Percentiles rank a stretch among this genome's conserved stretches.
These are phyloP conservation scores for Melaleuca alternifolia DNA, from an alignment of 345 rosid genomes.

Conservation along the genomic window DNA sequence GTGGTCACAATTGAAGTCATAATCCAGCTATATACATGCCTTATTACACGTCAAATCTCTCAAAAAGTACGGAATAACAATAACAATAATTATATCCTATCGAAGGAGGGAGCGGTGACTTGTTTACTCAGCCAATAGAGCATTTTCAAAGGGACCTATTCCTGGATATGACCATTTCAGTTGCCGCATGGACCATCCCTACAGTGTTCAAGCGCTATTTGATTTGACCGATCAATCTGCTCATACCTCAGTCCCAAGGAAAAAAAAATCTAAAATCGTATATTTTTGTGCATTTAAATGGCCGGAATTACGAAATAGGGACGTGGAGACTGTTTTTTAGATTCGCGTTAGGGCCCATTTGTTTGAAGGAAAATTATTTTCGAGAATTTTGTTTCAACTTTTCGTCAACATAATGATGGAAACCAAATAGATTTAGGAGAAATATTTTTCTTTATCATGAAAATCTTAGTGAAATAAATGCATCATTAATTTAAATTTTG, in stretches of 20 bases:
- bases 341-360: background rate
- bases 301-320: background rate
- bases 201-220: background rate
- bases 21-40: background rate
- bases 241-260: background rate
- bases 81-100: background rate
- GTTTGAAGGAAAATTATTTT: background rate
- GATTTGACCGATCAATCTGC: background rate
- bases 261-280: too few species aligned
- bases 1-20: background rate
- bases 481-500: background rate
- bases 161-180: background rate
- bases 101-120: background rate
- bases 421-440: background rate
- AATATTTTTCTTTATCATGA: background rate
- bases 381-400: background rate
- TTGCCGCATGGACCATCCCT: background rate
- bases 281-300: background rate
- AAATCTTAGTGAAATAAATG: background rate
- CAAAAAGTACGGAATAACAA: background rate
- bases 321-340: background rate
- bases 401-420: accelerated
- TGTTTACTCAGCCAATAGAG: background rate
- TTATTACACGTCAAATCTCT: background rate
- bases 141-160: background rate